These are phyloP conservation scores for Leptodermis oblonga DNA, from an alignment of 257 asterid genomes.

Conservation along the genomic window DNA sequence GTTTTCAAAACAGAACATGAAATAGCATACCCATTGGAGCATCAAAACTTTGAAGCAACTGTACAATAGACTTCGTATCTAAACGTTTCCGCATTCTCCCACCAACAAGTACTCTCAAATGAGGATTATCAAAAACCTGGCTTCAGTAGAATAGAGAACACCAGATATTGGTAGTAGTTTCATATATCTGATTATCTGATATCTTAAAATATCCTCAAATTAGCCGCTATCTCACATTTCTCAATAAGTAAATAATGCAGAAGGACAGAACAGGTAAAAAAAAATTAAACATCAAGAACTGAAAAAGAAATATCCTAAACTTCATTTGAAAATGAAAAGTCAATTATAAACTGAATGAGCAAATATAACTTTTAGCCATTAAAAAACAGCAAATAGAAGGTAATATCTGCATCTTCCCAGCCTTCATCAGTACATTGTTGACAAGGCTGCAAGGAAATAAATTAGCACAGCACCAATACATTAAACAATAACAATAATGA, in stretches of 20 bases:
- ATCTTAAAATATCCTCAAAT: not conserved
- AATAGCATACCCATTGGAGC: conserved; percentile 59
- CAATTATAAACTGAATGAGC: not conserved
- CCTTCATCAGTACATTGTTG: not conserved
- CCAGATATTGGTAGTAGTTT: not conserved
- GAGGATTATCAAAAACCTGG: conserved; percentile 81
- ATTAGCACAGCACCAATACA: not conserved
- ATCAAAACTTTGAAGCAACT: conserved; percentile 61
- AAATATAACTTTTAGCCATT: not conserved
- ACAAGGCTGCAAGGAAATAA: not conserved
- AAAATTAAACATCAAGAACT: not conserved
- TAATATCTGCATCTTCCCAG: not conserved
- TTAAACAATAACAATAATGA: not conserved
- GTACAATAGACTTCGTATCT: conserved; percentile 66
- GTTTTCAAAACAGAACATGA: not conserved
- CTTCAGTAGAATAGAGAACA: not conserved
- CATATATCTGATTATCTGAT: not conserved
- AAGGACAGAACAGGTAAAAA: too few species aligned
- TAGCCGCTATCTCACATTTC: not conserved
- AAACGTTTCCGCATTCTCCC: conserved; percentile 58
- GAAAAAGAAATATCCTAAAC: not conserved
- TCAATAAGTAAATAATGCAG: not conserved
- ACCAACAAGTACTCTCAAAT: conserved; percentile 57
- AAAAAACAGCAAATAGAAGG: conserved; percentile 4
- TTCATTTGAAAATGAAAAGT: not conserved